Percentiles rank a stretch among this genome's conserved stretches.
These are phyloP conservation scores for Mycena capillaripes DNA, from an alignment of 768 basidiomycete genomes.

Conservation along the genomic window DNA sequence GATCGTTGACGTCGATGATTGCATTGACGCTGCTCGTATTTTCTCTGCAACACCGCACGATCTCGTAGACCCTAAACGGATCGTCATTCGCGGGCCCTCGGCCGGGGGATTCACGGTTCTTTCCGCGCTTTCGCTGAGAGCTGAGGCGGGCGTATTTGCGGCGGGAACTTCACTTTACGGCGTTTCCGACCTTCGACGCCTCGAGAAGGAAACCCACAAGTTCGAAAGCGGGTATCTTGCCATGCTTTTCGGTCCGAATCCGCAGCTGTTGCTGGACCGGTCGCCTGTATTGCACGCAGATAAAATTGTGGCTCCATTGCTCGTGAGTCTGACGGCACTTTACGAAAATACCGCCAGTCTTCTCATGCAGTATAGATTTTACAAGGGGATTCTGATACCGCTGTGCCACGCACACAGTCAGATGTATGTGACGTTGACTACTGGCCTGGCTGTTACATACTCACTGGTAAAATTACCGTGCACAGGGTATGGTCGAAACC, in stretches of 20 bases:
- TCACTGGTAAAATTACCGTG: background rate
- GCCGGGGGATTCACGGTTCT: slow-evolving; percentile 83
- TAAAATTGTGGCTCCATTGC: slow-evolving; percentile 71
- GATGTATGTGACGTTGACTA: slow-evolving; percentile 41
- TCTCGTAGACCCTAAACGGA: slow-evolving; percentile 74
- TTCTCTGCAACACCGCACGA: slow-evolving; percentile 61
- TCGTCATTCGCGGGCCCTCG: slow-evolving; percentile 79
- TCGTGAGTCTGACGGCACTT: slow-evolving; percentile 60
- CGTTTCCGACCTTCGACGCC: slow-evolving; percentile 69
- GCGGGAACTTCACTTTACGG: slow-evolving; percentile 79
- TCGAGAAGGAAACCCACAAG: slow-evolving; percentile 80
- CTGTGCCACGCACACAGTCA: slow-evolving; percentile 80
- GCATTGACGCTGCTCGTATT: slow-evolving; percentile 65
- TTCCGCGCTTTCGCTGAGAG: slow-evolving; percentile 56
- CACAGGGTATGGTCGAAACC: slow-evolving; percentile 60
- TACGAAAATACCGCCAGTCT: background rate
- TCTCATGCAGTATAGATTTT: slow-evolving; percentile 60
- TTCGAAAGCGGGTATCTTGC: slow-evolving; percentile 73
- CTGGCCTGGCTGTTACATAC: too few relatives aligned
- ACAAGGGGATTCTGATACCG: slow-evolving; percentile 74
- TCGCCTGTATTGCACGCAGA: slow-evolving; percentile 76
- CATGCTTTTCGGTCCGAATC: slow-evolving; percentile 76
- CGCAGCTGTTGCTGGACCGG: slow-evolving; percentile 69
- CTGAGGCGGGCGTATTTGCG: slow-evolving; percentile 65
- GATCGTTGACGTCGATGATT: slow-evolving; percentile 78